A percentile compares a stretch with the other conserved stretches of the same genome.
Evolutionary conservation across 78 protist species (phyloP).

Genomic region (Corallochytrium limacisporum): DNA sequence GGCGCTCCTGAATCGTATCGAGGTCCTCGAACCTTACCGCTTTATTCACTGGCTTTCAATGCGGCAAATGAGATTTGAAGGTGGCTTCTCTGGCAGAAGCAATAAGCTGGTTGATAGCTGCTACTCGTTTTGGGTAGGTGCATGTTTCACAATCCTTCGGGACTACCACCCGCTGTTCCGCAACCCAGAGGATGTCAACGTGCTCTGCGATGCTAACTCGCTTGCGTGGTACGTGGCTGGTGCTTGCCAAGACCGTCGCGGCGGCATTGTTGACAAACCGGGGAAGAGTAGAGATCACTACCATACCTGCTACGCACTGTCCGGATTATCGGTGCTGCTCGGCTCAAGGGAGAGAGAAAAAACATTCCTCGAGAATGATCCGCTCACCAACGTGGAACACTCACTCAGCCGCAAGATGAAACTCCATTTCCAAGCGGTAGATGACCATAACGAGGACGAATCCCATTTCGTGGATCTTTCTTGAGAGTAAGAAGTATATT

Average conservation of each 20-base stretch:
- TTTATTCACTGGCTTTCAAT: constrained; percentile 55
- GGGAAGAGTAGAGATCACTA: too few relatives aligned
- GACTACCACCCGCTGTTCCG: neutral
- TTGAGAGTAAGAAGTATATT: too few relatives aligned
- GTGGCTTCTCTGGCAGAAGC: constrained; percentile 95
- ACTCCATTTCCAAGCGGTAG: neutral
- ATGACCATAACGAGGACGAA: too few relatives aligned
- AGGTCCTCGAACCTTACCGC: constrained; percentile 25
- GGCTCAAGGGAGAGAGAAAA: too few relatives aligned
- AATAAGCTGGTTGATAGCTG: constrained; percentile 95
- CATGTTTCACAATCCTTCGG: constrained; percentile 12
- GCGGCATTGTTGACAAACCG: constrained; percentile 85
- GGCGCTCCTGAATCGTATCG: constrained; percentile 23
- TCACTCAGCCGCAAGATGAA: neutral
- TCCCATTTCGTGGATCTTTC: too few relatives aligned
- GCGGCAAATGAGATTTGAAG: constrained; percentile 73
- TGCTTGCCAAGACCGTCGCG: neutral
- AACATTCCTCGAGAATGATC: neutral
- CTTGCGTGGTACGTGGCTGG: constrained; percentile 28
- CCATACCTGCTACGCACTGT: too few relatives aligned
- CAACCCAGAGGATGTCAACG: neutral
- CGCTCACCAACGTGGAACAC: neutral
- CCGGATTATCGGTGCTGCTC: too few relatives aligned
- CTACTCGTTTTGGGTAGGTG: constrained; percentile 91
- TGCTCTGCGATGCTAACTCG: neutral